Base-by-base conservation (phyloP, 768 basidiomycete species). In the Russula sp. region DNA sequence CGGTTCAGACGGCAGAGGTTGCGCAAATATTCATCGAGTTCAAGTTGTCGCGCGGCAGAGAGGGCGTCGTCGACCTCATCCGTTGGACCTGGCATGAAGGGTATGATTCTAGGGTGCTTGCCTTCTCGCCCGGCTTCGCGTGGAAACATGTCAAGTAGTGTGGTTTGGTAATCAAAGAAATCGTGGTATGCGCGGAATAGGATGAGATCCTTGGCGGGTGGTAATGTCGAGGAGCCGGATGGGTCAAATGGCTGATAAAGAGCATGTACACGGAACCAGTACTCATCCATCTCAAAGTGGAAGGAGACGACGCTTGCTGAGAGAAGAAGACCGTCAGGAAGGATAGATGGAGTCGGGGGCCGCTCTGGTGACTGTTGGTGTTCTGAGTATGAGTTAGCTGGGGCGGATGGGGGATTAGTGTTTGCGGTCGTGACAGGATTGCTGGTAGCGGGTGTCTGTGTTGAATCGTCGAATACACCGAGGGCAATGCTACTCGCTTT, bases 11-110 rank as follows among this genome's bases (percentile, higher is more conserved):
- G 80, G 71, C 92, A 89, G 14, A 99, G 79, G 56, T 84, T 83
- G 69, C 82, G 81, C 41, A 98, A 80, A 73, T 99, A 99, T 35
- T 88, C 86, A 69, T 97, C 90, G 34, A 99, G 80, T 69, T 98
- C 97, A 20, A 77, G 79, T 63, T 87, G 82, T 57, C 97, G 79
- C 38, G 83, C 81, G 16, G 87, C 84, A 32, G 94, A 96, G 65
- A 98, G 78, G 43, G 80, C 79, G 65, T 92, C 88, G 74, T 94
- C 87, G 38, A 98, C 93, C 20, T 85, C 76, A 29, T 88, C 80
- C 7, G 89, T 83, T 6, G 95, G 97, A 3, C 97, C 97, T 3
- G 97, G 97, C 97, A 99, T 99, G 74, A 85, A 98, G 1, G 97
- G 97, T 32, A 99, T 77, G 54, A 96, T 88, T 39, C 97, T 82